Percentiles rank a stretch among this genome's conserved stretches.
Evolutionary conservation across 768 basidiomycete species (phyloP).

Genomic region (Trametes villosa): DNA sequence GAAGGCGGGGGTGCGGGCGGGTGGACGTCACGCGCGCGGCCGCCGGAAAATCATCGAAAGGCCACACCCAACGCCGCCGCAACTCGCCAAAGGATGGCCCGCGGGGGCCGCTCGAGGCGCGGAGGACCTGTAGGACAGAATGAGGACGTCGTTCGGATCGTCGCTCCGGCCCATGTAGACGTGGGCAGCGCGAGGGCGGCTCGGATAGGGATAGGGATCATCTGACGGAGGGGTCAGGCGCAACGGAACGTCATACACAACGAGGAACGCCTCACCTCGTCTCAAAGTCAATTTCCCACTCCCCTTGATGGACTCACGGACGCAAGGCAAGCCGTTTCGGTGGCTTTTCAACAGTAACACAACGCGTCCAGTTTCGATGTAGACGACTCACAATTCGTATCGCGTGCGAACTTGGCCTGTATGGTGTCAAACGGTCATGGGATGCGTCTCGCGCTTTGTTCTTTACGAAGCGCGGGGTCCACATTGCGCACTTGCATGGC

Average conservation of each 20-base stretch:
- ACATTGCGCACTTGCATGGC: background rate
- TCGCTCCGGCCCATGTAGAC: background rate
- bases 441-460: background rate
- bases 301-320: background rate
- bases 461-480: background rate
- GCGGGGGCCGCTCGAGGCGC: too few relatives aligned
- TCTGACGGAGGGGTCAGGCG: background rate
- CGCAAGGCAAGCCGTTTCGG: background rate
- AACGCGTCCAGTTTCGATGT: background rate
- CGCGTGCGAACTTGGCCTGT: background rate
- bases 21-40: conserved; percentile 3
- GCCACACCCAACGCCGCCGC: too few relatives aligned
- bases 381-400: background rate
- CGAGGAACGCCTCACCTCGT: background rate
- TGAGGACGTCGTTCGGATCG: background rate
- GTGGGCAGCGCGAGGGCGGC: background rate
- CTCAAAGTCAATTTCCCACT: conserved; percentile 4
- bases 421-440: conserved; percentile 6
- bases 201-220: background rate
- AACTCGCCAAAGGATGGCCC: too few relatives aligned
- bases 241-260: background rate
- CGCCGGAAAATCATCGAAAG: conserved; percentile 14
- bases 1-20: background rate
- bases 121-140: background rate
- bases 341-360: background rate